Conservation (phyloP, 352 stramenopile species). For the Globisporangium ultimum region DNA sequence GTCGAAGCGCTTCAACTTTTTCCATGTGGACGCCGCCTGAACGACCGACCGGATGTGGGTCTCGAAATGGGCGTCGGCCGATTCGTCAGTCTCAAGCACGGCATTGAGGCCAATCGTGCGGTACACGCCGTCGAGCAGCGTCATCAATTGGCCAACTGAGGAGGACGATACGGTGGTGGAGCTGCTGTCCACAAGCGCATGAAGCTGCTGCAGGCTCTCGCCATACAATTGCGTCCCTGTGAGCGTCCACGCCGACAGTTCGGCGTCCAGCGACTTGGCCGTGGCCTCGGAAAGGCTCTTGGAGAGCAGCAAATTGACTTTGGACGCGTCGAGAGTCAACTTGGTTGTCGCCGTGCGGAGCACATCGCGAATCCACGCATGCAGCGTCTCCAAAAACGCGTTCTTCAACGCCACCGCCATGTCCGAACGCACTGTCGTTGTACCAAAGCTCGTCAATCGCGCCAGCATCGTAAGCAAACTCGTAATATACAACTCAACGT, state of each 20-base stretch:
- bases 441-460: constrained; percentile 27
- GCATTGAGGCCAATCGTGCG: constrained; percentile 26
- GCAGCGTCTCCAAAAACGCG: constrained; percentile 26
- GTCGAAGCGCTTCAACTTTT: not conserved
- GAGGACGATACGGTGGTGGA: not conserved
- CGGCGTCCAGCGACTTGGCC: constrained; percentile 4
- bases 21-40: constrained; percentile 25
- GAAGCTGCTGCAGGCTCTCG: constrained; percentile 29
- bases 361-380: constrained; percentile 36
- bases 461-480: constrained; percentile 43
- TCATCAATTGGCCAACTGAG: constrained; percentile 29
- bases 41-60: constrained; percentile 41
- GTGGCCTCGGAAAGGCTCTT: constrained; percentile 16
- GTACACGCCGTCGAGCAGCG: constrained; percentile 44
- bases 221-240: constrained; percentile 33
- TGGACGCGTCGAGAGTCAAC: constrained; percentile 30
- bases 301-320: constrained; percentile 26
- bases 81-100: constrained; percentile 10
- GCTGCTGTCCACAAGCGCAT: constrained; percentile 15
- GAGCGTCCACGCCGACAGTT: constrained; percentile 27
- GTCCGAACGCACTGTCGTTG: constrained; percentile 11
- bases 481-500: constrained; percentile 36
- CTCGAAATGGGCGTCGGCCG: constrained; percentile 43
- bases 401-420: constrained; percentile 26
- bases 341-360: constrained; percentile 25